Evolutionary conservation across 2,329 filamentous ascomycete species (phyloP).

Genomic region (Pestalotiopsis sp.): DNA sequence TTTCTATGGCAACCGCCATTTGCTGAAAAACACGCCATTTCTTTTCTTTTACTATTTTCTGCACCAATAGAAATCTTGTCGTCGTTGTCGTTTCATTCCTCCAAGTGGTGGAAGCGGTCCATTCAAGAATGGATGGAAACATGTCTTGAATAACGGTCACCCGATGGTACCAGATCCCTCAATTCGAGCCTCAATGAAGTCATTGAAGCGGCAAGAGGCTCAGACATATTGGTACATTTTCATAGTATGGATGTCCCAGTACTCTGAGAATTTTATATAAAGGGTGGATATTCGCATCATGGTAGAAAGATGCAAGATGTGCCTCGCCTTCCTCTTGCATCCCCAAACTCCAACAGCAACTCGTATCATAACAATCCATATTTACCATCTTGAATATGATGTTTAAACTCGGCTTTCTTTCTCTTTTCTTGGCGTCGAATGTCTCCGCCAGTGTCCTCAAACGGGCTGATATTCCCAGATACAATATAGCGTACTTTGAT

Average conservation of each 20-base stretch:
- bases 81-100: not conserved
- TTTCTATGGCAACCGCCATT: not conserved
- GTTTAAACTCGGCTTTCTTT: not conserved
- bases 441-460: not conserved
- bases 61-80: not conserved
- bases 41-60: not conserved
- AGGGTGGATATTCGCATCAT: not conserved
- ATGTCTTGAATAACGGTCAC: not conserved
- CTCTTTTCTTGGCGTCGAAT: not conserved
- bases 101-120: not conserved
- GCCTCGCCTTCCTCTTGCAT: not conserved
- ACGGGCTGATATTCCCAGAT: not conserved
- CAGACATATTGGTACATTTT: not conserved
- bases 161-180: not conserved
- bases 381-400: too few species aligned
- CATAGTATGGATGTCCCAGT: not conserved
- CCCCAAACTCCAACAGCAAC: not conserved
- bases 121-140: not conserved
- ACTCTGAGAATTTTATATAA: not conserved
- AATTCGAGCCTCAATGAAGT: not conserved
- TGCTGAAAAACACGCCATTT: not conserved
- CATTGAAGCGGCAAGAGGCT: not conserved
- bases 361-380: not conserved
- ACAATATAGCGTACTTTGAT: not conserved
- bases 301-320: not conserved